Evolutionary conservation across 768 basidiomycete genomes (phyloP), one percentile per base, ranked within the genome.

Genomic region (Butyriboletus loyo): DNA sequence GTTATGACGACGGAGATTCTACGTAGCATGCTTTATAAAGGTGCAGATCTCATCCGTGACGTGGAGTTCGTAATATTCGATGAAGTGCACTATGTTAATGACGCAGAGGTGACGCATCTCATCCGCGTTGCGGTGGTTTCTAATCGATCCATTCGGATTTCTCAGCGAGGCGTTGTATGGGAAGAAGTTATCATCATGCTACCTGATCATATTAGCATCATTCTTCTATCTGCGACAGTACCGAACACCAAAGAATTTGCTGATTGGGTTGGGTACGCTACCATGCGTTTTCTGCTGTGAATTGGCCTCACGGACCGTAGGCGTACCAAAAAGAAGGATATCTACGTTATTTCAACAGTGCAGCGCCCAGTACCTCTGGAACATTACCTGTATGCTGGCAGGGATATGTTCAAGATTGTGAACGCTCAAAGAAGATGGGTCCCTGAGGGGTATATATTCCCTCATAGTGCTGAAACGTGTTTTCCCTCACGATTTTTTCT

Each of bases 121-220:
- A 51, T 49, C 40, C 45, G n/a, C 46, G 24, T 40, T 43, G 43
- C 40, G 31, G 24, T 27, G 34, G 19, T 42, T 17, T 46, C 25
- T 39, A 43, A 5, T 43, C 68, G 38, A 67, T 56, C 32, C 34
- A 47, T 49, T n/a, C 52, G 53, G 35, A 49, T 45, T 46, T 35
- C 39, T 37, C 65, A 98, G 96, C 81, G 97, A 66, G 97, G 97
- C 36, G 97, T 99, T 17, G 97, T 99, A 13, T 99, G 97, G 97
- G 96, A 99, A 72, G 96, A 99, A 73, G 96, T 99, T 25, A 99
- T 99, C 59, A 99, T 99, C 68, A 98, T 99, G 94, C 77, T 99
- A 13, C 97, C 97, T 0, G 97, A 98, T 59, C 96, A 99, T 71
- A 89, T 98, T 67, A 96, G 89, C 69, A 98, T 99, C 64, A 98